phyloP scores from a whole-genome alignment of 2,329 filamentous ascomycete genomes.

The Penicillium olsonii region DNA sequence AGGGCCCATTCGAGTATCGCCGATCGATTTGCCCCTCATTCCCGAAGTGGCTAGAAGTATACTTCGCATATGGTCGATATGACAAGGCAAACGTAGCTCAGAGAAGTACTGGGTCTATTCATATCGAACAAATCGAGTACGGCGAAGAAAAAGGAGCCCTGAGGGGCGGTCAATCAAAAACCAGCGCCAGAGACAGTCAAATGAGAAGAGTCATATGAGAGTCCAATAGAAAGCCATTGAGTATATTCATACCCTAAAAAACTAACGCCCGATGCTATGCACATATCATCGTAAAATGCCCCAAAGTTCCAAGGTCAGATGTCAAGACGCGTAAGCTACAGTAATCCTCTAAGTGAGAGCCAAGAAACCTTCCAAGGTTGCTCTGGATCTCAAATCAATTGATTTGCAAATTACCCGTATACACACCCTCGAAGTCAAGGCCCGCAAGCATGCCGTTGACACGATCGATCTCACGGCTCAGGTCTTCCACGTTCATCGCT shows the following conservation, averaged over 20 bases:
- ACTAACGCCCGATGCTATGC: constrained; percentile 33
- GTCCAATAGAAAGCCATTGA: too few relatives aligned
- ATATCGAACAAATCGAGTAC: too few relatives aligned
- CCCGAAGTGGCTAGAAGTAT: too few relatives aligned
- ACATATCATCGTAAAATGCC: constrained; percentile 21
- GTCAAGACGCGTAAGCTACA: constrained; percentile 2
- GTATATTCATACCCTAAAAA: not conserved
- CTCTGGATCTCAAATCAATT: constrained; percentile 8
- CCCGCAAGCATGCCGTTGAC: constrained; percentile 65
- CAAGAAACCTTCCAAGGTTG: constrained; percentile 2
- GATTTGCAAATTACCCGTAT: constrained; percentile 34
- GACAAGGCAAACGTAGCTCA: too few relatives aligned
- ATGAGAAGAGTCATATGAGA: too few relatives aligned
- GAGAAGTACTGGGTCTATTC: too few relatives aligned
- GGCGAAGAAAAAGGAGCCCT: too few relatives aligned
- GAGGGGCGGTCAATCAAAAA: too few relatives aligned
- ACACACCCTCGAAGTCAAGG: constrained; percentile 63
- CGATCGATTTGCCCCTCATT: not conserved
- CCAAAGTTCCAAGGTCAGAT: constrained; percentile 19
- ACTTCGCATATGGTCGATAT: too few relatives aligned
- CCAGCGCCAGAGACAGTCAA: too few relatives aligned
- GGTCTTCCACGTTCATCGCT: constrained; percentile 76
- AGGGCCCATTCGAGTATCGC: too few relatives aligned
- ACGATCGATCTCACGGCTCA: constrained; percentile 74
- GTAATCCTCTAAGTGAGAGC: not conserved